Evolutionary conservation across 192 early-diverging fungal species (phyloP).

Genomic region (Entomortierella beljakovae): DNA sequence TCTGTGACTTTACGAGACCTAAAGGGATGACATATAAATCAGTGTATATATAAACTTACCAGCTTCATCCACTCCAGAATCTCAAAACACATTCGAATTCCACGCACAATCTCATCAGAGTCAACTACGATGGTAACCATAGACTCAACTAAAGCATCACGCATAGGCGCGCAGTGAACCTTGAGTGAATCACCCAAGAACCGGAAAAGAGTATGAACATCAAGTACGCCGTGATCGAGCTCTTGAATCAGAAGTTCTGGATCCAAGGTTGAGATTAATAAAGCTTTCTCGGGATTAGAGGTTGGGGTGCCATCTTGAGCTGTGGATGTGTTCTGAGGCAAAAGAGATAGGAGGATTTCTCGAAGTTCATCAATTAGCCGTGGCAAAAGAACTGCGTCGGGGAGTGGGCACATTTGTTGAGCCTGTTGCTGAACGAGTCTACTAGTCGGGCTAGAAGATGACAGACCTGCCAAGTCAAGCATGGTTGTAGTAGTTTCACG

Average conservation of each 20-base stretch:
- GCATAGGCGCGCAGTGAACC: slow-evolving; percentile 74
- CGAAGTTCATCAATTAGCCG: slow-evolving; percentile 75
- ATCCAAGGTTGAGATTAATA: slow-evolving; percentile 66
- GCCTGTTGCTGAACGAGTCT: slow-evolving; percentile 64
- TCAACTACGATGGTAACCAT: slow-evolving; percentile 66
- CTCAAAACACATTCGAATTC: slow-evolving; percentile 80
- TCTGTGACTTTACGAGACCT: background rate
- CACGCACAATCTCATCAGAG: slow-evolving; percentile 69
- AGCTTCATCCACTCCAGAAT: slow-evolving; percentile 72
- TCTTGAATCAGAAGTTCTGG: slow-evolving; percentile 69
- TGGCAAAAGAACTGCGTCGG: slow-evolving; percentile 32
- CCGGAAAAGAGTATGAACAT: slow-evolving; percentile 65
- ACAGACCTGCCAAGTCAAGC: slow-evolving; percentile 29
- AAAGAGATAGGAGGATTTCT: slow-evolving; percentile 74
- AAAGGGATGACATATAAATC: background rate
- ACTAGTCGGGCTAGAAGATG: slow-evolving; percentile 27
- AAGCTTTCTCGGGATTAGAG: slow-evolving; percentile 48
- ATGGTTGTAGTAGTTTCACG: slow-evolving; percentile 57
- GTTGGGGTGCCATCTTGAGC: slow-evolving; percentile 43
- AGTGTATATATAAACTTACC: slow-evolving; percentile 30
- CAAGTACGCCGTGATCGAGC: slow-evolving; percentile 74
- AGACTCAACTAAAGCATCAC: slow-evolving; percentile 72
- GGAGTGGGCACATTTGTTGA: slow-evolving; percentile 44
- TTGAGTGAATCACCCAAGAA: slow-evolving; percentile 74
- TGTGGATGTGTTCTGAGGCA: slow-evolving; percentile 26